phyloP scores from a whole-genome alignment of 1,284 basidiomycete genomes.

The Ceratobasidium sp. region DNA sequence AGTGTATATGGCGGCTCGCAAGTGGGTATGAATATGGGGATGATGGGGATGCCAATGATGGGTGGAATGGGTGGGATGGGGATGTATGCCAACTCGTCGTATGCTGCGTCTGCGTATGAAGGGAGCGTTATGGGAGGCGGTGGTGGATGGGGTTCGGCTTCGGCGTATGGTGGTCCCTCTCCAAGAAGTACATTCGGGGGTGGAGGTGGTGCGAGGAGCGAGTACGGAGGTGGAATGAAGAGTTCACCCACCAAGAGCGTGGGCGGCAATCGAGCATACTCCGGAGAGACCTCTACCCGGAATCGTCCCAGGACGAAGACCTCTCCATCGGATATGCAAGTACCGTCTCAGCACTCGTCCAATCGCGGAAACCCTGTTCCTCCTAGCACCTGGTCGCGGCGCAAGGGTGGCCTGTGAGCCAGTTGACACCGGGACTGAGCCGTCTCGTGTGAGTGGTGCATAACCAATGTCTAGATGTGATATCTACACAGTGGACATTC shows the following conservation, averaged over 20 bases:
- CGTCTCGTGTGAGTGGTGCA: not conserved
- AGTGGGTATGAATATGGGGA: constrained; percentile 55
- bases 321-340: constrained; percentile 61
- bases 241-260: constrained; percentile 22
- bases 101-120: constrained; percentile 68
- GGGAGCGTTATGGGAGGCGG: constrained; percentile 60
- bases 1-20: constrained; percentile 53
- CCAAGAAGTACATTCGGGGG: constrained; percentile 2
- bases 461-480: not conserved
- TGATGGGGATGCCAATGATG: constrained; percentile 55
- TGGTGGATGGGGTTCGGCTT: constrained; percentile 66
- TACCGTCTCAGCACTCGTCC: constrained; percentile 17
- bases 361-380: constrained; percentile 18
- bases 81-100: constrained; percentile 61
- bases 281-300: constrained; percentile 41
- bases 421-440: not conserved
- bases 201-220: constrained; percentile 71
- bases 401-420: not conserved
- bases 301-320: constrained; percentile 68
- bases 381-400: constrained; percentile 36
- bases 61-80: constrained; percentile 55
- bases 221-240: constrained; percentile 64
- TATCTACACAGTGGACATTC: constrained; percentile 18
- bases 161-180: constrained; percentile 43
- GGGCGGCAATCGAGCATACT: constrained; percentile 40